Percentiles rank a stretch among this genome's conserved stretches.
phyloP scores from a whole-genome alignment of 306 rosid species.

The Macrotyloma uniflorum region DNA sequence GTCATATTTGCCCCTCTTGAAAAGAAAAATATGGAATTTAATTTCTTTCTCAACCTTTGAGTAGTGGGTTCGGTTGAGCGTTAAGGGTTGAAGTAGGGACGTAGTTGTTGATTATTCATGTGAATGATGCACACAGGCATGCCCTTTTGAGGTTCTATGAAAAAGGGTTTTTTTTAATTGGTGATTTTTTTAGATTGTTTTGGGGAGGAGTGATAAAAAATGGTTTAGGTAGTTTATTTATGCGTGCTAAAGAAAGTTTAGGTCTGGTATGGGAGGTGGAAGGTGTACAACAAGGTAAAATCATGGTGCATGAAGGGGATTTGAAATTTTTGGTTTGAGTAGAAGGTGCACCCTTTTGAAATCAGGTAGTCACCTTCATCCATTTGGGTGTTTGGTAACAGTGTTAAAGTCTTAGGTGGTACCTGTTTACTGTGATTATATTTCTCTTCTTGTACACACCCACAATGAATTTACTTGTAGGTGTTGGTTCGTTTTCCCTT shows the following conservation, averaged over 20 bases:
- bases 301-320: slow-evolving; percentile 8
- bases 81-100: background rate
- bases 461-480: background rate
- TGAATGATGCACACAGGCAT: background rate
- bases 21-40: background rate
- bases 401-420: background rate
- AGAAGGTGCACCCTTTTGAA: slow-evolving; percentile 1
- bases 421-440: background rate
- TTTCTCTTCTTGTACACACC: background rate
- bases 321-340: slow-evolving; percentile 24
- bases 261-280: background rate
- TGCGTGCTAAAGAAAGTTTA: slow-evolving; percentile 8
- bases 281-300: background rate
- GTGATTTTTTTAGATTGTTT: background rate
- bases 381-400: background rate
- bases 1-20: background rate
- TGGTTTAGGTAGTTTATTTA: background rate
- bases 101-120: background rate
- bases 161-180: background rate
- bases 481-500: background rate
- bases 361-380: background rate
- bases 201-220: background rate
- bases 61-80: slow-evolving; percentile 7
- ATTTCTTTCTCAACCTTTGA: slow-evolving; percentile 15
- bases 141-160: slow-evolving; percentile 5